Percentiles rank a stretch among this genome's conserved stretches.
Conservation (phyloP, 148 eudicot species). For the Persicaria tinctoria region DNA sequence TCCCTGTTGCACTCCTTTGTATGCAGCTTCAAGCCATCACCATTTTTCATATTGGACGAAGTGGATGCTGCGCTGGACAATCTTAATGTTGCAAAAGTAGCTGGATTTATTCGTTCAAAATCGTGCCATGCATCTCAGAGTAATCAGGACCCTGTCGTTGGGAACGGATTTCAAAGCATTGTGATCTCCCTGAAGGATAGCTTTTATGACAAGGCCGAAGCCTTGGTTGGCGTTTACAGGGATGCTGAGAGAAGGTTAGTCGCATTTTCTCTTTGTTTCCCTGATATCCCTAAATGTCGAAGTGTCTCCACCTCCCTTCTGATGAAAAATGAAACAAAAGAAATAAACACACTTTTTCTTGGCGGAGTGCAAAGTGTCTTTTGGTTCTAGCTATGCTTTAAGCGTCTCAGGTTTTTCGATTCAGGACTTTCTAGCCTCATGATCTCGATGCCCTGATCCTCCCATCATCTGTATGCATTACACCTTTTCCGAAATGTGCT, state of each 20-base stretch:
- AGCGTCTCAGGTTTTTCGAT: too few species aligned
- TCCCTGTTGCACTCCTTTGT: not conserved
- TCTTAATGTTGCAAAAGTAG: constrained; percentile 91
- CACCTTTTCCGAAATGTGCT: not conserved
- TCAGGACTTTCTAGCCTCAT: too few species aligned
- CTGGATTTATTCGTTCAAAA: constrained; percentile 92
- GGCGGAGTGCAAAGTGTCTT: not conserved
- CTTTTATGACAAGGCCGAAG: constrained; percentile 98
- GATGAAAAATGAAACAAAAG: not conserved
- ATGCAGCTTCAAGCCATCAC: constrained; percentile 83
- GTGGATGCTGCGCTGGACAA: constrained; percentile 98
- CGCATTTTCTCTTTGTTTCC: constrained; percentile 1
- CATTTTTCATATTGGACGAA: constrained; percentile 95
- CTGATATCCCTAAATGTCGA: not conserved
- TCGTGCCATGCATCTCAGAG: constrained; percentile 60
- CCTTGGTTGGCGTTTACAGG: constrained; percentile 93
- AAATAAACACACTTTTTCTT: not conserved
- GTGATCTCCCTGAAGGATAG: constrained; percentile 95
- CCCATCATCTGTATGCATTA: not conserved
- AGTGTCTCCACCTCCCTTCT: not conserved
- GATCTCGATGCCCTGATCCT: too few species aligned
- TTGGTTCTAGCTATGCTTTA: too few species aligned
- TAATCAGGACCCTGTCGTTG: constrained; percentile 44
- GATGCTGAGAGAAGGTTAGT: constrained; percentile 74
- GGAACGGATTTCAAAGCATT: constrained; percentile 88